A percentile compares a stretch with the other conserved stretches of the same genome.
Conservation (phyloP, 805 yeast genomes). For the Candida ovalis region DNA sequence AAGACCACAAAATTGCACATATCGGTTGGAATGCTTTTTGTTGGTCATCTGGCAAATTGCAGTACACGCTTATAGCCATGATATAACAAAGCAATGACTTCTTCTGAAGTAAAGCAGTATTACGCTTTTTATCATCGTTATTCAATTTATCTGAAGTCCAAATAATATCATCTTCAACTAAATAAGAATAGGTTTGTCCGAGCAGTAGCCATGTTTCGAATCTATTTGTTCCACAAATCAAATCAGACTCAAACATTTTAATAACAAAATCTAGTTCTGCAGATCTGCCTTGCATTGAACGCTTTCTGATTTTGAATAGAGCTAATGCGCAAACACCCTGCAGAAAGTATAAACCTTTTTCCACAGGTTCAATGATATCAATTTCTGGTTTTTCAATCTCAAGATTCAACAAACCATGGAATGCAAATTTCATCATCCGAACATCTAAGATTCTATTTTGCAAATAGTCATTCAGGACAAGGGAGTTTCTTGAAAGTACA, state of each 20-base stretch:
- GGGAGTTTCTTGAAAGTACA: constrained; percentile 42
- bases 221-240: constrained; percentile 61
- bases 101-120: constrained; percentile 62
- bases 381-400: constrained; percentile 27
- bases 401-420: constrained; percentile 44
- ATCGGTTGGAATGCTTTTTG: constrained; percentile 31
- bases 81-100: constrained; percentile 68
- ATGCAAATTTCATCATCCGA: constrained; percentile 43
- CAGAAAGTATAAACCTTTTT: constrained; percentile 61
- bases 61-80: constrained; percentile 57
- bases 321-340: constrained; percentile 67
- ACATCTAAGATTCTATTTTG: constrained; percentile 41
- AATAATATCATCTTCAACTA: constrained; percentile 86
- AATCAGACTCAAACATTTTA: constrained; percentile 59
- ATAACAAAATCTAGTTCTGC: constrained; percentile 79
- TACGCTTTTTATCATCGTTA: constrained; percentile 52
- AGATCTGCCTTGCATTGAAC: constrained; percentile 74
- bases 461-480: constrained; percentile 43
- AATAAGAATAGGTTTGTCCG: constrained; percentile 72
- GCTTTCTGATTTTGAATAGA: constrained; percentile 66
- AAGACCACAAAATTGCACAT: constrained; percentile 44
- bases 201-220: constrained; percentile 84
- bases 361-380: constrained; percentile 34
- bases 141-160: constrained; percentile 87
- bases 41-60: constrained; percentile 18